Conservation (phyloP, 2,329 filamentous ascomycete genomes). For the Lachnum nothofagi region DNA sequence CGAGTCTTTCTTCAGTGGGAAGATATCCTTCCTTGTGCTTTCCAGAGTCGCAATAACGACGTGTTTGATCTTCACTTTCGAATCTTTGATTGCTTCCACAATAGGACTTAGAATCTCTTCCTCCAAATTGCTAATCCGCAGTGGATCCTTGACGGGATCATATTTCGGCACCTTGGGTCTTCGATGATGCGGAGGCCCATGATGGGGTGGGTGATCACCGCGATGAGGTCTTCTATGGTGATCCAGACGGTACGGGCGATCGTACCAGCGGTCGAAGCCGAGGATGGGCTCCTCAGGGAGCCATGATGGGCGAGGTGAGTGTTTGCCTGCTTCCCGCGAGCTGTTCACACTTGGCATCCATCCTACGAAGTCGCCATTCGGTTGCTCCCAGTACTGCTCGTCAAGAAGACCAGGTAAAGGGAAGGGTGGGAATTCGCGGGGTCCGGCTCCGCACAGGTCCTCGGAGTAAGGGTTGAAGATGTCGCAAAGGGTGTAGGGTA, state of each 20-base stretch:
- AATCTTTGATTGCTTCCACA: not conserved
- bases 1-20: conserved; percentile 35
- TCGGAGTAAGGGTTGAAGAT: not conserved
- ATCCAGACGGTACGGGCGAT: not conserved
- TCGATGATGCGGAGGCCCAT: not conserved
- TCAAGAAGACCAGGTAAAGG: not conserved
- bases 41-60: conserved; percentile 36
- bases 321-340: not conserved
- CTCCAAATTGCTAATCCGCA: not conserved
- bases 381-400: not conserved
- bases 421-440: not conserved
- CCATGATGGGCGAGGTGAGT: not conserved
- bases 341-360: not conserved
- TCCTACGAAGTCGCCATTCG: not conserved
- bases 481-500: not conserved
- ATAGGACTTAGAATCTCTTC: not conserved
- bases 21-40: conserved; percentile 37
- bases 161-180: not conserved
- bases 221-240: not conserved
- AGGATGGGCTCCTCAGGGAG: not conserved
- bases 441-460: not conserved
- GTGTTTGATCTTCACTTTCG: conserved; percentile 35
- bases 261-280: not conserved
- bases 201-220: not conserved
- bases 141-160: not conserved